Percentiles rank a stretch among this genome's conserved stretches.
Evolutionary conservation across 345 rosid genomes (phyloP).

Genomic region (Heritiera fomes): DNA sequence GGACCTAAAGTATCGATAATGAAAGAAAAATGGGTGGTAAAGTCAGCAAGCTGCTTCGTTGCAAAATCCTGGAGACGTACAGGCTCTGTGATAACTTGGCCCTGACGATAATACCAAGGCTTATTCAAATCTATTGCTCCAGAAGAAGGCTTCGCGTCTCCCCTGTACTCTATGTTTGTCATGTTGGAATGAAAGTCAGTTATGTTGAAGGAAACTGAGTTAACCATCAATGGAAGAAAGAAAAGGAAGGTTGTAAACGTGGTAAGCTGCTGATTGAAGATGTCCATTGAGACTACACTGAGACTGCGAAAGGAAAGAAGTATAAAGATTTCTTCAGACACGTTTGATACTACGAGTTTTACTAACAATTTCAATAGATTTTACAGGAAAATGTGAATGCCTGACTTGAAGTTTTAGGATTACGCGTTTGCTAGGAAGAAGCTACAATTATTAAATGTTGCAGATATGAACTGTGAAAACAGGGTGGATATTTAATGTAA

Average conservation of each 20-base stretch:
- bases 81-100: too few species aligned
- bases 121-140: too few species aligned
- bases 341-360: too few species aligned
- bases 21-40: conserved; percentile 17
- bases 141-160: too few species aligned
- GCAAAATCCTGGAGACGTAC: neutral
- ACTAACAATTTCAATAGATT: neutral
- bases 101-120: too few species aligned
- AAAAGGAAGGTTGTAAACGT: neutral
- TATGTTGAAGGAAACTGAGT: conserved; percentile 30
- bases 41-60: conserved; percentile 29
- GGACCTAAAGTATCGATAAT: too few species aligned
- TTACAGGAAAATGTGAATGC: neutral
- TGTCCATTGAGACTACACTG: neutral
- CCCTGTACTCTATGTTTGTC: conserved; percentile 20
- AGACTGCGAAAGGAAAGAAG: neutral
- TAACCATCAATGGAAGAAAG: conserved; percentile 1
- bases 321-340: too few species aligned
- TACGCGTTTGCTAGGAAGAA: too few species aligned
- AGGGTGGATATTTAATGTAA: too few species aligned
- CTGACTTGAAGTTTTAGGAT: too few species aligned
- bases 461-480: too few species aligned
- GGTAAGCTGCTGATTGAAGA: neutral
- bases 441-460: too few species aligned
- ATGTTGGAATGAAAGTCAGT: conserved; percentile 19